Base-by-base conservation (phyloP, 2,329 filamentous ascomycete species). In the Colletotrichum brevisporum region DNA sequence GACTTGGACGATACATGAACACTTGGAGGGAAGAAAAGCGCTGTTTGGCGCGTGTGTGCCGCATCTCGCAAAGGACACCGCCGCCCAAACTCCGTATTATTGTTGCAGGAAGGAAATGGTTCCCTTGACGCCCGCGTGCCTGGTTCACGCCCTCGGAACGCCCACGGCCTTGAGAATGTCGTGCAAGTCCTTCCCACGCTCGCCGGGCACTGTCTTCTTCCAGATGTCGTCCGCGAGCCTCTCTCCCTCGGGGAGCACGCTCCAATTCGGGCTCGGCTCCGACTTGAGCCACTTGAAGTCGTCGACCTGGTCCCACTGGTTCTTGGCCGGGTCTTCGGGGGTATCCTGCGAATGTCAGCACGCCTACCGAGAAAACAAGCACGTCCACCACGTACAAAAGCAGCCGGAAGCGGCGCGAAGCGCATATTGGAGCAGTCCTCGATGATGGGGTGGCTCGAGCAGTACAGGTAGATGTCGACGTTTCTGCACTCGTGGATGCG, bases 241-340 rank as follows among this genome's bases (percentile, higher is more conserved):
- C 63, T 91, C 83, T 1, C 84, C 83, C 60, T 89, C 86, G 1
- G 88, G 83, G 24, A 98, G 74, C 2, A 94, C 80, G 41, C 84
- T 88, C 94, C 95, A 99, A 77, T 99, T 95, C 2, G 96, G 96
- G 76, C 94, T 98, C 36, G 89, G 89, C 67, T 93, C 94, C 16
- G 88, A 86, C 79, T 95, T 97, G 71, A 98, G 87, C 96, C 96
- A 98, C 81, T 97, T 97, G 85, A 99, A 99, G 79, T 99, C 96
- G 78, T 98, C 94, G 16, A 98, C 93, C 75, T 96, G 90, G 74
- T 95, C 88, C 94, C 94, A 99, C 75, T 92, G 88, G 77, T 97
- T 95, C 67, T 81, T 81, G 4, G 76, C 72, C 1, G 74, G 63
- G 9, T 78, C 74, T 10, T 76, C 76, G 9, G 77, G 73, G 48